These are phyloP conservation scores for Plantago ovata DNA, from an alignment of 257 asterid species.

Conservation along the genomic window DNA sequence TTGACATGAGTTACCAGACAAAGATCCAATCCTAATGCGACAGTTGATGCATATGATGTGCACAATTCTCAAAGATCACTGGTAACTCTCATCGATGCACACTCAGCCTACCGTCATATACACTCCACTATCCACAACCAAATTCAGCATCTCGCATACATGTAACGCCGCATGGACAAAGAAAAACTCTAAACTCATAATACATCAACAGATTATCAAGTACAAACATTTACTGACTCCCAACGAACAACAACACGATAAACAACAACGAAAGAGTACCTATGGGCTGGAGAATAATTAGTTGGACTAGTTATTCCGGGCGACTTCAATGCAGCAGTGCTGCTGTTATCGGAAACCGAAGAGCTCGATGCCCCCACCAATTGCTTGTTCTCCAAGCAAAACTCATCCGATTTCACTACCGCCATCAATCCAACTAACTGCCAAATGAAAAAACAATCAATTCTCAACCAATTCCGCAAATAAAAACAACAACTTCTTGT, in stretches of 20 bases:
- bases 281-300: conserved; percentile 64
- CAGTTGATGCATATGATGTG: no score
- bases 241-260: conserved; percentile 1
- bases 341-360: conserved; percentile 82
- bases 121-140: background rate
- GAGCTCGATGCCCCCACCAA: conserved; percentile 73
- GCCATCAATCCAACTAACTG: conserved; percentile 52
- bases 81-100: background rate
- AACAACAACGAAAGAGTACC: conserved; percentile 39
- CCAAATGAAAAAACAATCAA: conserved; percentile 26
- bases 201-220: background rate
- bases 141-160: background rate
- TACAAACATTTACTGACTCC: background rate
- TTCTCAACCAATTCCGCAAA: conserved; percentile 18
- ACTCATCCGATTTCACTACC: conserved; percentile 52
- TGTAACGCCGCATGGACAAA: conserved; percentile 7
- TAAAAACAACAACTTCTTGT: conserved; percentile 14
- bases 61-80: no score
- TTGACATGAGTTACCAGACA: no score
- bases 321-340: conserved; percentile 52
- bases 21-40: no score
- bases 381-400: conserved; percentile 63
- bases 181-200: background rate
- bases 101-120: background rate
- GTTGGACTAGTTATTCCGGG: conserved; percentile 70